Evolutionary conservation across 345 rosid species (phyloP), one percentile per base, ranked within the genome.

Genomic region (Melastoma malabathricum): DNA sequence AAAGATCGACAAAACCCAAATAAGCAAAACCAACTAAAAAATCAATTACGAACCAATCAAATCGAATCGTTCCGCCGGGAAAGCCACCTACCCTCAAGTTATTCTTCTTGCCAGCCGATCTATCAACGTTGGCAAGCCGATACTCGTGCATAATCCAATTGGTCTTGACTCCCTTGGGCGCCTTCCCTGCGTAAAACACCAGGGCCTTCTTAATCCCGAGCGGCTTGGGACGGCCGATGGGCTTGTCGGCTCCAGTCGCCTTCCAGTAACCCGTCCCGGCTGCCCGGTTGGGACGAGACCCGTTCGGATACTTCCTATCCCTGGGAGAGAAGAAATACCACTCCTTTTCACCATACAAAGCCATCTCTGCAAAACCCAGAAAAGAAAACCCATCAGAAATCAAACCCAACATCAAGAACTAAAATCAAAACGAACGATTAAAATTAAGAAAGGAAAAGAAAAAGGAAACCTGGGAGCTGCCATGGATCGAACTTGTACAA

Each of bases 111-210:
- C 68, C 56, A 31, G 94, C 84, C 15, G 96, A 79, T 29, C 98
- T 68, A 49, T 89, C 86, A 13, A 83, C 90, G 61, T 86, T 76
- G 8, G 92, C 84, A 13, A 82, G 86, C 34, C 97, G 94, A 56
- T 89, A 89, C 49, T 89, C 97, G 3, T 89, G 97, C 97, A 89
- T 89, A 43, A 89, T 89, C 98, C 98, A 89, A 29, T 89, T 86
- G 56, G 97, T 89, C 57, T 86, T 89, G 31, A 81, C 46, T 7
- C 93, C 95, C 55, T 64, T 75, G 0, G 94, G 96, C 15, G 98
- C 88, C 63, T 89, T 89, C 0, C 97, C 97, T 0, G 94, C 81
- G 51, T 85, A 89, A 58, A 89, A 89, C 47, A 86, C 97, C 3
- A 89, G 78, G 7, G 96, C 86, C 53, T 89, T 86, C 68, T 89